Conservation (phyloP, 768 basidiomycete genomes). For the Agaricus subrufescens region DNA sequence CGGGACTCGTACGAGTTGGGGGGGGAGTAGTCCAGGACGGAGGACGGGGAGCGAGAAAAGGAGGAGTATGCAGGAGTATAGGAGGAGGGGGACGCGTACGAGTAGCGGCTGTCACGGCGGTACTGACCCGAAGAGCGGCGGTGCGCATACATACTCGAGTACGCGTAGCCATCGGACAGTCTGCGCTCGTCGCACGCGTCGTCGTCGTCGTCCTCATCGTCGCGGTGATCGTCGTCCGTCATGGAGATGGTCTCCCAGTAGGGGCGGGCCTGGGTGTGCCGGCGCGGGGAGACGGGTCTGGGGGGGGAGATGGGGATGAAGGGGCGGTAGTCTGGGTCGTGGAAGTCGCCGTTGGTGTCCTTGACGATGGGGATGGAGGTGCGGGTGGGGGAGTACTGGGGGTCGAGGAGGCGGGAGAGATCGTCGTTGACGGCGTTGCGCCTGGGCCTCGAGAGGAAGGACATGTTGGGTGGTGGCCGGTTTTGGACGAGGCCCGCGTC, state of each 20-base stretch:
- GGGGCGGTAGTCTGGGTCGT: constrained; percentile 16
- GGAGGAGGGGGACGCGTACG: neutral
- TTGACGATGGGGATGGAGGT: constrained; percentile 3
- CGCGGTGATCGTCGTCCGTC: constrained; percentile 1
- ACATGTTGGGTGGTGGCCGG: neutral
- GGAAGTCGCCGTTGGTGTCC: constrained; percentile 14
- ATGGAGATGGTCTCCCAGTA: constrained; percentile 10
- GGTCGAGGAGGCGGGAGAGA: constrained; percentile 15
- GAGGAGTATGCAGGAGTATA: constrained; percentile 1
- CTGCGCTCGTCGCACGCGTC: constrained; percentile 9
- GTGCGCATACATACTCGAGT: constrained; percentile 8
- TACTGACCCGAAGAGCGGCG: constrained; percentile 8
- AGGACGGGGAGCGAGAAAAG: constrained; percentile 2
- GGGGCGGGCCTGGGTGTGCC: neutral
- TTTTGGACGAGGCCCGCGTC: neutral
- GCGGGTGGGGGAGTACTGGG: constrained; percentile 11
- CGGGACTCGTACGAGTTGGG: constrained; percentile 5
- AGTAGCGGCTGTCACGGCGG: constrained; percentile 5
- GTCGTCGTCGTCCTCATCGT: constrained; percentile 5
- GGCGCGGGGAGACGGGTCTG: neutral
- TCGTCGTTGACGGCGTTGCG: constrained; percentile 9
- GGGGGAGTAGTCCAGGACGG: constrained; percentile 1
- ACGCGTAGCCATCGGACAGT: constrained; percentile 8
- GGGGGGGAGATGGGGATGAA: constrained; percentile 12
- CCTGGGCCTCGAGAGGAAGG: constrained; percentile 6